phyloP scores from a whole-genome alignment of 2,329 filamentous ascomycete species.

The Calonectria pseudoreteaudii region DNA sequence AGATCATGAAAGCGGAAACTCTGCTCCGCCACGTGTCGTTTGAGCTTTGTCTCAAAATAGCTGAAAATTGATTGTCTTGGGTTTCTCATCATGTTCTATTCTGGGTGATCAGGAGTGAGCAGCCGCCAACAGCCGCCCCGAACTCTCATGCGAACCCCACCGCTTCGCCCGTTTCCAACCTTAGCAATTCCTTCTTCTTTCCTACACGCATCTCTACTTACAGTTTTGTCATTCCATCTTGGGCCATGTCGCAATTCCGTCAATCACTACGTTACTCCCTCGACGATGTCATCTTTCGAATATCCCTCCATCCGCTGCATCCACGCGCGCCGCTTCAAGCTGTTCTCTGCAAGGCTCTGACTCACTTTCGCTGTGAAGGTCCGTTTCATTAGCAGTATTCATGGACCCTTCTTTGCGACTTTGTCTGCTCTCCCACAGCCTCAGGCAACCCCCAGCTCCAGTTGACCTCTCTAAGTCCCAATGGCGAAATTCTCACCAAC shows the following conservation, averaged over 20 bases:
- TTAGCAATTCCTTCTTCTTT: background rate
- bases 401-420: background rate
- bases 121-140: background rate
- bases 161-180: background rate
- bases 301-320: background rate
- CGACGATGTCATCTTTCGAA: background rate
- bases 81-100: too few species aligned
- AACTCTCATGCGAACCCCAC: background rate
- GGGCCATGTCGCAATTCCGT: background rate
- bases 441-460: background rate
- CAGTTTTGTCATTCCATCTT: background rate
- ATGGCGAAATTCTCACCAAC: background rate
- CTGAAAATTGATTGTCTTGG: too few species aligned
- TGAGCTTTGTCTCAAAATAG: too few species aligned
- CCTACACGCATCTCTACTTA: background rate
- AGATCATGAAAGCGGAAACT: too few species aligned
- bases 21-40: too few species aligned
- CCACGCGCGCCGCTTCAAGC: background rate
- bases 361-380: background rate
- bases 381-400: background rate
- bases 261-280: background rate
- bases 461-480: background rate
- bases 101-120: background rate
- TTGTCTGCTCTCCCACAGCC: background rate
- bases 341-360: background rate